Base-by-base conservation (phyloP, 805 yeast species). In the Vanderwaltozyma polyspora region DNA sequence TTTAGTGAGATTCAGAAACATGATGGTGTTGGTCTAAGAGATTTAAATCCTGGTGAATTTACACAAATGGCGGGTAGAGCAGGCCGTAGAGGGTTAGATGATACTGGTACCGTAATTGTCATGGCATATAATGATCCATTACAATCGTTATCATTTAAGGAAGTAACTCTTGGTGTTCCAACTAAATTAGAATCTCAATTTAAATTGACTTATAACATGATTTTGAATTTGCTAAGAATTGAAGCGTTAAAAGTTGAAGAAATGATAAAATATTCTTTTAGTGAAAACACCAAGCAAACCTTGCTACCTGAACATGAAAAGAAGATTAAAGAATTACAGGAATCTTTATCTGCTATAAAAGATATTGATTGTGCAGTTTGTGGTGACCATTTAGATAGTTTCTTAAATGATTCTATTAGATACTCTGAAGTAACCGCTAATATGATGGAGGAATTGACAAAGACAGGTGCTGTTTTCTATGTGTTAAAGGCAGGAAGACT, bases 1-100 rank as follows among this genome's bases (percentile, higher is more conserved):
- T 91, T 91, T 56, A 73, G 85, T 41, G 84, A 80, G 31, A 63
- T 80, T 32, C 65, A 89, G 44, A 91, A 91, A 52, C 95, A 89
- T 55, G 98, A 91, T 53, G 97, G 97, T 30, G 70, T 76, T 21
- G 72, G 72, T 0, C 76, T 84, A 59, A 70, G 98, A 58, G 73
- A 79, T 50, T 66, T 91, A 40, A 68, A 79, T 8, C 95, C 98
- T 0, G 98, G 98, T 35, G 98, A 91, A 56, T 91, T 89, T 55
- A 91, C 97, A 0, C 98, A 89, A 60, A 91, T 91, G 98, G 87
- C 96, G 0, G 98, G 98, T 29, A 73, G 98, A 59, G 98, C 98
- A 0, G 98, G 98, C 40, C 76, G 98, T 62, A 76, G 98, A 66
- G 98, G 98, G 24, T 63, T 91, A 43, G 98, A 91, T 63, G 63